Percentiles rank a stretch among this genome's conserved stretches.
These are phyloP conservation scores for Ophioceras dolichostomum DNA, from an alignment of 2,329 filamentous ascomycete species.

Conservation along the genomic window DNA sequence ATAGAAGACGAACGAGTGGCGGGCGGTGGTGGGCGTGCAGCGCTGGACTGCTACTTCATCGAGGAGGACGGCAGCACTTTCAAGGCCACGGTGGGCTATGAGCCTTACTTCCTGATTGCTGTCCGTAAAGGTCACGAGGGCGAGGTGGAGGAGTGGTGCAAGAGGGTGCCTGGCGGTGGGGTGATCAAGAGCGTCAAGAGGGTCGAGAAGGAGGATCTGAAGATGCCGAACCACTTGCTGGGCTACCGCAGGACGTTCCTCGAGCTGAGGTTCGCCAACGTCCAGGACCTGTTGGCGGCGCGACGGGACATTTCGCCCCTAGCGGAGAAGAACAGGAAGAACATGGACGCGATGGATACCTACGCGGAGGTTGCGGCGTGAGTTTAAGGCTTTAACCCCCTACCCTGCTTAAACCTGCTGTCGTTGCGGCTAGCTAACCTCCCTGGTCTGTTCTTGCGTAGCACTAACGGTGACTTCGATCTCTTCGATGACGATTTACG, in stretches of 20 bases:
- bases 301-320: conserved; percentile 76
- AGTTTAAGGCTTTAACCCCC: no score
- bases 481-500: conserved; percentile 73
- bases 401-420: no score
- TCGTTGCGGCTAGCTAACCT: conserved; percentile 5
- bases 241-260: conserved; percentile 85
- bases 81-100: conserved; percentile 92
- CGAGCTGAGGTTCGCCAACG: conserved; percentile 77
- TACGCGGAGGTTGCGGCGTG: conserved; percentile 92
- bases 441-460: not conserved
- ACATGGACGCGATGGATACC: conserved; percentile 92
- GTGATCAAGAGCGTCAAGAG: conserved; percentile 66
- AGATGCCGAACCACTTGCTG: conserved; percentile 89
- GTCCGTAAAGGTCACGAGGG: conserved; percentile 78
- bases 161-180: conserved; percentile 66
- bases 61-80: conserved; percentile 81
- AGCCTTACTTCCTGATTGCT: conserved; percentile 90
- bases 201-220: conserved; percentile 84
- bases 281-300: conserved; percentile 74
- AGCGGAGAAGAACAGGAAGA: conserved; percentile 93
- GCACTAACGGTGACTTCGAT: conserved; percentile 66
- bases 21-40: conserved; percentile 77
- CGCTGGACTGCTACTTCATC: conserved; percentile 95
- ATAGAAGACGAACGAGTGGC: conserved; percentile 76
- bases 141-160: conserved; percentile 93